A percentile compares a stretch with the other conserved stretches of the same genome.
Conservation (phyloP, 163 green algal genomes). For the Volvox carteri region DNA sequence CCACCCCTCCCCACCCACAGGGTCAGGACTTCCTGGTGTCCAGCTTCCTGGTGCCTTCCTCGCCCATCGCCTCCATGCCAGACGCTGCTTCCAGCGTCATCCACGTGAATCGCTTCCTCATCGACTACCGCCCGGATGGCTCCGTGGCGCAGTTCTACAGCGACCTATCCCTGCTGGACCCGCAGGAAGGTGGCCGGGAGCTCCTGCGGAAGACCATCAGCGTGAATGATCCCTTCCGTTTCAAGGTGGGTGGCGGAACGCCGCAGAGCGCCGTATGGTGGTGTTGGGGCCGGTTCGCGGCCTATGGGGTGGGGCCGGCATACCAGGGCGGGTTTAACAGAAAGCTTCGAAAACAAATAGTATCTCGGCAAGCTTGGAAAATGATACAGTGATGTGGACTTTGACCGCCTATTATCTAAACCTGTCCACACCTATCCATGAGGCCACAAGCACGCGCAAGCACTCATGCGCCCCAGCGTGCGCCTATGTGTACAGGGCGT, state of each 20-base stretch:
- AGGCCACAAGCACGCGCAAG: no score
- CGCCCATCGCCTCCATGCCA: slow-evolving; percentile 60
- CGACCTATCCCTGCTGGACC: slow-evolving; percentile 37
- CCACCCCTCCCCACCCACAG: no score
- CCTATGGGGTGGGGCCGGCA: no score
- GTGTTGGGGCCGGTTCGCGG: no score
- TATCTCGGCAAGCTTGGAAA: no score
- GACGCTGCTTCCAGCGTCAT: slow-evolving; percentile 71
- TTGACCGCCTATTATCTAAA: no score
- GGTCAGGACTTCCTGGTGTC: slow-evolving; percentile 69
- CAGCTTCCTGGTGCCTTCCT: slow-evolving; percentile 55
- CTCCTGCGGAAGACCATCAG: slow-evolving; percentile 88
- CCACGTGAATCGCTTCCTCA: slow-evolving; percentile 93
- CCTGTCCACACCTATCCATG: no score
- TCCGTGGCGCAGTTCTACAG: slow-evolving; percentile 92
- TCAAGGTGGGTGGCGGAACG: slow-evolving; percentile 40
- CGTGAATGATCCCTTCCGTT: slow-evolving; percentile 96
- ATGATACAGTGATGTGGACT: no score
- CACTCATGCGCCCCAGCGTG: no score
- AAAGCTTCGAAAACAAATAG: no score
- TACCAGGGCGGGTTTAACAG: no score
- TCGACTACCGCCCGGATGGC: slow-evolving; percentile 94
- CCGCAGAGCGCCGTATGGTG: slow-evolving; percentile 87
- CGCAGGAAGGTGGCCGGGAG: slow-evolving; percentile 61
- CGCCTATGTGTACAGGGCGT: no score